phyloP scores from a whole-genome alignment of 192 early-diverging fungal genomes.

The Backusella tuberculispora region DNA sequence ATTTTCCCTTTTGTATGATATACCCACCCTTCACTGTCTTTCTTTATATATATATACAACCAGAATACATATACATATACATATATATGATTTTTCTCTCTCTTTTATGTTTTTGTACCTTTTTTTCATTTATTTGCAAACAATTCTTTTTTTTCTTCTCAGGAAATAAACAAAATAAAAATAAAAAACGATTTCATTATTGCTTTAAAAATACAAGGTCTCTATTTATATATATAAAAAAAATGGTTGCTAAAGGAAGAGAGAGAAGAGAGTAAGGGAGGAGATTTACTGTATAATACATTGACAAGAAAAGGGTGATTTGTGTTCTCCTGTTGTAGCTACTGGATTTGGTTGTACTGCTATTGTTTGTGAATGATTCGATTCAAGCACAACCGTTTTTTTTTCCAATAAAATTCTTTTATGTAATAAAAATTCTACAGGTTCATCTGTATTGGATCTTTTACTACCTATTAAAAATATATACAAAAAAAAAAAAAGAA shows the following conservation, averaged over 20 bases:
- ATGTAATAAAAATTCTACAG: background rate
- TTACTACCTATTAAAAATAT: background rate
- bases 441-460: constrained; percentile 16
- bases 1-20: constrained; percentile 15
- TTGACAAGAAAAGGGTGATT: constrained; percentile 27
- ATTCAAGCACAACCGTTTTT: background rate
- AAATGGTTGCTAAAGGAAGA: background rate
- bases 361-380: background rate
- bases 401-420: constrained; percentile 5
- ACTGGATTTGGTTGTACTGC: background rate
- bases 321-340: background rate
- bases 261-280: background rate
- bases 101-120: background rate
- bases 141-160: background rate
- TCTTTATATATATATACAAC: background rate
- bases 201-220: constrained; percentile 1
- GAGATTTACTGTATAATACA: constrained; percentile 22
- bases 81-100: background rate
- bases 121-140: background rate
- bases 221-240: constrained; percentile 8
- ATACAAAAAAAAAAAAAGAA: background rate
- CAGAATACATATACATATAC: background rate
- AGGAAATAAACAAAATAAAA: constrained; percentile 1
- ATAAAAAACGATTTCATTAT: background rate
- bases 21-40: background rate